Evolutionary conservation across 2,329 filamentous ascomycete genomes (phyloP).

Genomic region (Alternaria incomplexa): DNA sequence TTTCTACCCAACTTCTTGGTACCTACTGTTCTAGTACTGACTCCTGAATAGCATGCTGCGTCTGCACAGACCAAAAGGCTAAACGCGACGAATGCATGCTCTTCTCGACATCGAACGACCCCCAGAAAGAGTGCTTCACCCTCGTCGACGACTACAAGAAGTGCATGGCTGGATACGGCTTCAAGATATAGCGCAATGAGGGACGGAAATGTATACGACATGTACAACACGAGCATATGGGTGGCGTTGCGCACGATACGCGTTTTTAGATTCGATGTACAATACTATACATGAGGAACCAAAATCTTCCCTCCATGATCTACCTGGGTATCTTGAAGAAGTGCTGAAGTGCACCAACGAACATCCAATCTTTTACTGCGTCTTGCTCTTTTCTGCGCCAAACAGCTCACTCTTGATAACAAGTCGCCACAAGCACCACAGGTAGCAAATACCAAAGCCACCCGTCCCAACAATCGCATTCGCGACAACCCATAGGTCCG

Average conservation of each 20-base stretch:
- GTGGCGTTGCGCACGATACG: conserved; percentile 38
- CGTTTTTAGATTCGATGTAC: conserved; percentile 29
- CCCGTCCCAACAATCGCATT: conserved; percentile 87
- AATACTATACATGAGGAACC: conserved; percentile 23
- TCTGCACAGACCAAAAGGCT: conserved; percentile 94
- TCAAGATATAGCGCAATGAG: conserved; percentile 60
- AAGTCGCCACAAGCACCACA: conserved; percentile 84
- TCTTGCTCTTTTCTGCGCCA: conserved; percentile 47
- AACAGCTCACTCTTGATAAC: conserved; percentile 63
- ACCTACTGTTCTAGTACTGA: not conserved
- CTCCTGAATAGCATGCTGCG: conserved; percentile 77
- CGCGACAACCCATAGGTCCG: conserved; percentile 91
- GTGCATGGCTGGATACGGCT: conserved; percentile 94
- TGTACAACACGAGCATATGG: conserved; percentile 43
- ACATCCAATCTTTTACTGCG: conserved; percentile 35
- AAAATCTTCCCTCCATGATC: conserved; percentile 38
- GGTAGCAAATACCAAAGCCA: conserved; percentile 85
- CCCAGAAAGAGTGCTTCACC: conserved; percentile 80
- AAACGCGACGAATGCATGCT: conserved; percentile 98
- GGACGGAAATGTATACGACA: conserved; percentile 32
- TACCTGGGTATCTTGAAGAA: conserved; percentile 27
- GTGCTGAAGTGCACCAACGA: conserved; percentile 4
- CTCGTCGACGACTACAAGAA: conserved; percentile 84
- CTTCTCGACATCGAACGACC: conserved; percentile 84
- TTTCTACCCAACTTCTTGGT: not conserved